Evolutionary conservation across 768 basidiomycete species (phyloP), one percentile per base, ranked within the genome.

Genomic region (Tylopilus subfusipes): DNA sequence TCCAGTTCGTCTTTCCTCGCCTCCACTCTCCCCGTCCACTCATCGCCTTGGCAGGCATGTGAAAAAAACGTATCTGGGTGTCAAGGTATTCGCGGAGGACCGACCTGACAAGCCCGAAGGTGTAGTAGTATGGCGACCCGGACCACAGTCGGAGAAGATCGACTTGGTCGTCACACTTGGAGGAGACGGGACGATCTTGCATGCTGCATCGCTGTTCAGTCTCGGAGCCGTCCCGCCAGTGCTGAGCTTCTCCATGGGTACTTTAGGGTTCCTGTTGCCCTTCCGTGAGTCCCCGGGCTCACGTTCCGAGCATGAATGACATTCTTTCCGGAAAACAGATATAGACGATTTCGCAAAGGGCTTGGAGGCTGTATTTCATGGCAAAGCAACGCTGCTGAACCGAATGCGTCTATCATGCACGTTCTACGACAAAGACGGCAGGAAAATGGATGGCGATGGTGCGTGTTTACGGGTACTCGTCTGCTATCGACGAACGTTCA

Each of bases 101-200:
- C 75, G 83, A 60, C 64, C 77, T 22, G 85, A 86, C 68, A 85
- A 84, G 46, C 85, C 85, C 5, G 76, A 79, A 59, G 82, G 80
- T 1, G 82, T 81, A 48, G 77, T 82, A 59, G 76, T 83, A 4
- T 90, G 89, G 89, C 76, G 74, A 40, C 50, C 61, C 76, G 79
- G 79, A 43, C 77, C 75, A 42, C 72, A 73, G 46, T 75, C 85
- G 4, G 76, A 84, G 59, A 79, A 79, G 51, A 89, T 96, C 54
- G 90, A 93, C 67, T 76, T 98, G 10, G 86, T 97, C 19, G 83
- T 97, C 25, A 96, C 95, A 0, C 73, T 98, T 2, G 95, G 95
- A 42, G 95, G 95, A 31, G 95, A 98, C 66, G 95, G 95, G 10
- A 97, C 95, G 6, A 94, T 97, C 46, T 78, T 98, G 1, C 93